Conservation (phyloP, 139 green algal species). For the Dunaliella primolecta region DNA sequence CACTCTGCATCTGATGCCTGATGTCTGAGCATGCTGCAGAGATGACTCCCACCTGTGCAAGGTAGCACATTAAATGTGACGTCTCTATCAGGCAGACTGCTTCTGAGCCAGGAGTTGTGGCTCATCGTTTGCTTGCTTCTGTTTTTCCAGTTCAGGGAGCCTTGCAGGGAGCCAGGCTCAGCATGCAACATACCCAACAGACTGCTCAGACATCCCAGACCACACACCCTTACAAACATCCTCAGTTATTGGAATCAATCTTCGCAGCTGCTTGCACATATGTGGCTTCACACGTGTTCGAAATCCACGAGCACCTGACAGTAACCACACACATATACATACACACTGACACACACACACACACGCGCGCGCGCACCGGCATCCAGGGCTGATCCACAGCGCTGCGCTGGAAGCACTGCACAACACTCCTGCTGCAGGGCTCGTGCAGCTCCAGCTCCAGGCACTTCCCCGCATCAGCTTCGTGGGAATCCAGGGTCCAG, state of each 20-base stretch:
- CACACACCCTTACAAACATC: background rate
- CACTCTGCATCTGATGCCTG: too few species aligned
- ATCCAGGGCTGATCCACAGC: background rate
- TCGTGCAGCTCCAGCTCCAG: background rate
- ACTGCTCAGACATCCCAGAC: background rate
- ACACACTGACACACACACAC: background rate
- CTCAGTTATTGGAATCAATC: too few species aligned
- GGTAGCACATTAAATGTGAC: too few species aligned
- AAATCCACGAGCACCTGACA: too few species aligned
- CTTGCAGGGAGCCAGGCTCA: too few species aligned
- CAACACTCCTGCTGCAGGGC: background rate
- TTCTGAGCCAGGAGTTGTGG: too few species aligned
- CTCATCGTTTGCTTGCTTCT: too few species aligned
- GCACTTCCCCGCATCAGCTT: background rate
- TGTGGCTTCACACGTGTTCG: too few species aligned
- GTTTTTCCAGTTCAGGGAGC: too few species aligned
- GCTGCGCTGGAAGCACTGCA: background rate
- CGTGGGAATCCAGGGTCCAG: background rate
- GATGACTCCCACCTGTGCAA: background rate
- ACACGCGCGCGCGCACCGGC: background rate
- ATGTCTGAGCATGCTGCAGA: background rate
- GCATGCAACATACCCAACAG: background rate
- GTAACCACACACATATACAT: background rate
- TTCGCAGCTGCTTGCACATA: too few species aligned
- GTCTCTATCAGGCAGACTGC: too few species aligned